A percentile compares a stretch with the other conserved stretches of the same genome.
Conservation (phyloP, 106 monocot genomes). For the Platanthera guangdongensis region DNA sequence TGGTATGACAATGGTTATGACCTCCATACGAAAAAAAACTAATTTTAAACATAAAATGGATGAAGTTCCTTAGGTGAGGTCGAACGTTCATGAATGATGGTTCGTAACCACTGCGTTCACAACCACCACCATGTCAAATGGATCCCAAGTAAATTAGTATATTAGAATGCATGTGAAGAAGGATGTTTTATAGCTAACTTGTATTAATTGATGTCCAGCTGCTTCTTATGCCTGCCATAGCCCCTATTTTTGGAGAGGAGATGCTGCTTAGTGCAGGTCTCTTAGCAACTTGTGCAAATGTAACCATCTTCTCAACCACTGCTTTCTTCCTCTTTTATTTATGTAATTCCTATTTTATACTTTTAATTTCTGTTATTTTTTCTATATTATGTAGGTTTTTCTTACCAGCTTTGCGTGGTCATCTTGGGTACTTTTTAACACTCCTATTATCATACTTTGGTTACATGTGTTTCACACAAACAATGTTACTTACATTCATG, state of each 20-base stretch:
- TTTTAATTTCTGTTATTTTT: conserved; percentile 6
- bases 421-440: conserved; percentile 55
- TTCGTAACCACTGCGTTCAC: too few relatives aligned
- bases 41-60: too few relatives aligned
- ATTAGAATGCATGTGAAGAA: neutral
- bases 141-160: neutral
- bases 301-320: conserved; percentile 22
- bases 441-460: neutral
- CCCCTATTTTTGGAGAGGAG: conserved; percentile 52
- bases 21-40: too few relatives aligned
- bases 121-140: too few relatives aligned
- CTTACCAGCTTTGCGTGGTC: conserved; percentile 79
- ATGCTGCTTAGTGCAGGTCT: conserved; percentile 65
- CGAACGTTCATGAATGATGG: too few relatives aligned
- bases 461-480: neutral
- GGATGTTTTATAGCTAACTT: neutral
- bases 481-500: neutral
- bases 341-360: neutral
- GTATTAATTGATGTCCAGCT: conserved; percentile 36
- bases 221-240: conserved; percentile 59
- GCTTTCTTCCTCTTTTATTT: neutral
- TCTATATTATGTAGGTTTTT: conserved; percentile 53
- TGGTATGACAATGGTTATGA: too few relatives aligned
- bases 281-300: conserved; percentile 60
- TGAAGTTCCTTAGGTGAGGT: too few relatives aligned